phyloP scores from a whole-genome alignment of 805 yeast species.

The Wickerhamomyces sydowiorum region DNA sequence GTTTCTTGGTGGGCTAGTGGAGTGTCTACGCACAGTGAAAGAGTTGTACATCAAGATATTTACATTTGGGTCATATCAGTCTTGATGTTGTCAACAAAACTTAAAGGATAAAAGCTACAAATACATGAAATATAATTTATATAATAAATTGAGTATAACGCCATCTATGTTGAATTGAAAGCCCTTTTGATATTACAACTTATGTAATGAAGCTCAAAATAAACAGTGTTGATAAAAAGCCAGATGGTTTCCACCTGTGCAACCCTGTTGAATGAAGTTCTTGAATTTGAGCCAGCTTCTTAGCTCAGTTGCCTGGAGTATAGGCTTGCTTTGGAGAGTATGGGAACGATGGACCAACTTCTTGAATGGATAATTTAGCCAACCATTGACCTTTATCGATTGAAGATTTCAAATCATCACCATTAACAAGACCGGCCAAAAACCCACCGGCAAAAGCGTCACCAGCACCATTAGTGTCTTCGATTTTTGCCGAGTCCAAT shows the following conservation, averaged over 20 bases:
- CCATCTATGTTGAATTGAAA: neutral
- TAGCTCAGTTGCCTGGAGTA: constrained; percentile 2
- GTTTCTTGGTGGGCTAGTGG: too few species aligned
- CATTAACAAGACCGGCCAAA: constrained; percentile 79
- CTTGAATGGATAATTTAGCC: constrained; percentile 87
- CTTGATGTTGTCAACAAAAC: too few species aligned
- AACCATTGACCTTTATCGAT: constrained; percentile 95
- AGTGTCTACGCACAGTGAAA: too few species aligned
- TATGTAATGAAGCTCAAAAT: neutral
- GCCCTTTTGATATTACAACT: too few species aligned
- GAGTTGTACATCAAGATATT: too few species aligned
- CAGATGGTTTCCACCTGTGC: too few species aligned
- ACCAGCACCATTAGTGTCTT: constrained; percentile 98
- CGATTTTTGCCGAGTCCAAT: constrained; percentile 59
- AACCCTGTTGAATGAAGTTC: neutral
- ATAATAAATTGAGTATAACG: neutral
- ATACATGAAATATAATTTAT: too few species aligned
- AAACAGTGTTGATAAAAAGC: too few species aligned
- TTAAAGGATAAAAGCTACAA: too few species aligned
- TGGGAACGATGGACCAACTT: constrained; percentile 93
- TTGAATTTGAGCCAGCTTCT: neutral
- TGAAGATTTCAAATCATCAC: constrained; percentile 51
- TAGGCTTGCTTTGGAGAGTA: constrained; percentile 20
- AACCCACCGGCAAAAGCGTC: constrained; percentile 98
- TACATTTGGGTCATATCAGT: too few species aligned